phyloP scores from a whole-genome alignment of 2,329 filamentous ascomycete genomes.

The Colletotrichum zoysiae region DNA sequence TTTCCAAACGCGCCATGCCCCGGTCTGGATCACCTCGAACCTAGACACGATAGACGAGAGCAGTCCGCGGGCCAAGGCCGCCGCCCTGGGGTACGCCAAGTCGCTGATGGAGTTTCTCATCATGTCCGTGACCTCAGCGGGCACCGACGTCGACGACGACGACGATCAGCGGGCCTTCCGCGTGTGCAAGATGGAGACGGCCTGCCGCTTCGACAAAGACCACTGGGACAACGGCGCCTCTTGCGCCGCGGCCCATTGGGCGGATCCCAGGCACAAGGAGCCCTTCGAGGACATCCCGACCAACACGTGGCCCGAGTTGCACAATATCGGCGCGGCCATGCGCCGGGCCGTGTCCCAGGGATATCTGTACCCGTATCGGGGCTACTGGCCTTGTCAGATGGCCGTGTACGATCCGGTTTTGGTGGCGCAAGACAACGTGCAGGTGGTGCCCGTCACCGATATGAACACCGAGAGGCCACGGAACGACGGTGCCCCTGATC shows the following conservation, averaged over 20 bases:
- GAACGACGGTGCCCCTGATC: neutral
- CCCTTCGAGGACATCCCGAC: neutral
- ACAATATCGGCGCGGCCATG: slow-evolving; percentile 30
- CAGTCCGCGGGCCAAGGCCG: neutral
- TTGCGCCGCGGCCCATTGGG: slow-evolving; percentile 16
- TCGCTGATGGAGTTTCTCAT: slow-evolving; percentile 17
- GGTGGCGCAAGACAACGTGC: neutral
- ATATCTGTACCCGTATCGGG: slow-evolving; percentile 16
- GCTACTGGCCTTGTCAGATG: neutral
- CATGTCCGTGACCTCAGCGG: neutral
- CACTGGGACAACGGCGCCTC: slow-evolving; percentile 19
- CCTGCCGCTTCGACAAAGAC: slow-evolving; percentile 36
- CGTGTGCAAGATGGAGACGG: slow-evolving; percentile 30
- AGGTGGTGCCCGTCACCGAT: neutral
- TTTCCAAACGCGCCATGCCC: slow-evolving; percentile 5
- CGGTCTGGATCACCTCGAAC: neutral
- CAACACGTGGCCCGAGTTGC: slow-evolving; percentile 17
- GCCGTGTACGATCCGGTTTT: neutral
- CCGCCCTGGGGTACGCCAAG: slow-evolving; percentile 15
- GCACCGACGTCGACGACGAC: neutral
- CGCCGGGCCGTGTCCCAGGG: slow-evolving; percentile 17
- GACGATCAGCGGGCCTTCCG: slow-evolving; percentile 6
- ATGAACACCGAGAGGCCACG: neutral
- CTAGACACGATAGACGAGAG: neutral
- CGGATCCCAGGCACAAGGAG: neutral